Percentiles rank a stretch among this genome's conserved stretches.
Evolutionary conservation across 805 yeast genomes (phyloP).

Genomic region (Saccharomycopsis javanensis): DNA sequence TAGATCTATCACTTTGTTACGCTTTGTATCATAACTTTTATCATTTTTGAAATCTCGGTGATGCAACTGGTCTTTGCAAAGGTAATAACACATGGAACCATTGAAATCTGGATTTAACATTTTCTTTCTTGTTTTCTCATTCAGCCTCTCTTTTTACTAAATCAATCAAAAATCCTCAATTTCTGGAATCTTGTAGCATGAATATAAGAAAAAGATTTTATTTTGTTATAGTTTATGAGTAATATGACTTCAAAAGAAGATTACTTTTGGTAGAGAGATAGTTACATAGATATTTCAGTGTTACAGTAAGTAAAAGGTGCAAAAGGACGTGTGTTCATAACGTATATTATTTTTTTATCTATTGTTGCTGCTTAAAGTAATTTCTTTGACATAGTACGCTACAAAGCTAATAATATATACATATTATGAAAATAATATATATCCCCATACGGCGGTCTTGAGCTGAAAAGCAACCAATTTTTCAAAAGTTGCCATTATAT

Average conservation of each 20-base stretch:
- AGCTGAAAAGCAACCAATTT: not conserved
- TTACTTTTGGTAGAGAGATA: too few species aligned
- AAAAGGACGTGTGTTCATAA: too few species aligned
- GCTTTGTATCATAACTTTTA: not conserved
- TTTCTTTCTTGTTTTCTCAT: not conserved
- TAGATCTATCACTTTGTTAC: too few species aligned
- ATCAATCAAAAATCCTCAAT: too few species aligned
- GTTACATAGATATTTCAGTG: too few species aligned
- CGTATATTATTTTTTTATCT: too few species aligned
- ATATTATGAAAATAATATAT: not conserved
- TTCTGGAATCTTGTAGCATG: too few species aligned
- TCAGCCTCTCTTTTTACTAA: too few species aligned
- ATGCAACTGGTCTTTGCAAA: conserved; percentile 2
- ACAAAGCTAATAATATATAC: not conserved
- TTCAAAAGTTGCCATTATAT: not conserved
- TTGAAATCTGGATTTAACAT: not conserved
- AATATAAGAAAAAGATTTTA: too few species aligned
- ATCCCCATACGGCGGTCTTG: not conserved
- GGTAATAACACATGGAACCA: not conserved
- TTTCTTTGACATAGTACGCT: not conserved
- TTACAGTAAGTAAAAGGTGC: too few species aligned
- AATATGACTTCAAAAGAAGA: too few species aligned
- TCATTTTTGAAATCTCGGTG: not conserved
- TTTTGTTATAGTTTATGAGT: not conserved
- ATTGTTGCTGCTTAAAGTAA: too few species aligned